These are phyloP conservation scores for Pythium phragmitis DNA, from an alignment of 352 stramenopile genomes.

Conservation along the genomic window DNA sequence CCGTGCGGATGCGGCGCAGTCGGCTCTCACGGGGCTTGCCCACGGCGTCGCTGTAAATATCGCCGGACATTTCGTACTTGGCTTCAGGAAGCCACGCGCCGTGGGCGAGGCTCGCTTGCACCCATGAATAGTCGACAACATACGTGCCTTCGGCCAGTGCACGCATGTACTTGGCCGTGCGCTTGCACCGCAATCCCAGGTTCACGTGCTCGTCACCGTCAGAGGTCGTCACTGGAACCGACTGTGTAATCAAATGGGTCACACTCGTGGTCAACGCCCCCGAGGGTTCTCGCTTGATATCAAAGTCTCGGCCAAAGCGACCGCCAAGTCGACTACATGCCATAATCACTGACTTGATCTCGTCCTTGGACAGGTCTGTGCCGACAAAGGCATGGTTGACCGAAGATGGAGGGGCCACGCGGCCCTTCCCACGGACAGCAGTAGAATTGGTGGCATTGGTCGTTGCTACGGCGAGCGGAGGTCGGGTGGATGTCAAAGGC, in stretches of 20 bases:
- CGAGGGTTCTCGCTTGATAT: constrained; percentile 42
- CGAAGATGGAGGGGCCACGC: not conserved
- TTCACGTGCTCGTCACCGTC: not conserved
- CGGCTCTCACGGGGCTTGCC: constrained; percentile 70
- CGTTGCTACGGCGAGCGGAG: not conserved
- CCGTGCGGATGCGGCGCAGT: constrained; percentile 43
- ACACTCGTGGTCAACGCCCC: constrained; percentile 52
- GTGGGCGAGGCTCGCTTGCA: constrained; percentile 59
- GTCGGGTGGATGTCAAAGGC: not conserved
- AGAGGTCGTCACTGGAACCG: constrained; percentile 27
- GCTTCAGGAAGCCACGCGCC: constrained; percentile 69
- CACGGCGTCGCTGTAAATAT: constrained; percentile 74
- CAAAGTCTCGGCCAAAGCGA: constrained; percentile 73
- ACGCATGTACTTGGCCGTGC: constrained; percentile 86
- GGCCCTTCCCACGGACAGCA: not conserved
- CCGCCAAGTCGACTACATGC: constrained; percentile 64
- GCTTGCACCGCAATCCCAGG: constrained; percentile 55
- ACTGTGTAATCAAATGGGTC: constrained; percentile 78
- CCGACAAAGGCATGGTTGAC: constrained; percentile 28
- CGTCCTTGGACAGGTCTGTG: constrained; percentile 54
- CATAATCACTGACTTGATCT: constrained; percentile 52
- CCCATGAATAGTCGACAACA: constrained; percentile 78
- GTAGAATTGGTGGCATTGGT: not conserved
- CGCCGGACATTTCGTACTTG: constrained; percentile 72
- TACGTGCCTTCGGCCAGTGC: constrained; percentile 70